Percentiles rank a stretch among this genome's conserved stretches.
Conservation (phyloP, 2,329 filamentous ascomycete genomes). For the Penicillium sp. region DNA sequence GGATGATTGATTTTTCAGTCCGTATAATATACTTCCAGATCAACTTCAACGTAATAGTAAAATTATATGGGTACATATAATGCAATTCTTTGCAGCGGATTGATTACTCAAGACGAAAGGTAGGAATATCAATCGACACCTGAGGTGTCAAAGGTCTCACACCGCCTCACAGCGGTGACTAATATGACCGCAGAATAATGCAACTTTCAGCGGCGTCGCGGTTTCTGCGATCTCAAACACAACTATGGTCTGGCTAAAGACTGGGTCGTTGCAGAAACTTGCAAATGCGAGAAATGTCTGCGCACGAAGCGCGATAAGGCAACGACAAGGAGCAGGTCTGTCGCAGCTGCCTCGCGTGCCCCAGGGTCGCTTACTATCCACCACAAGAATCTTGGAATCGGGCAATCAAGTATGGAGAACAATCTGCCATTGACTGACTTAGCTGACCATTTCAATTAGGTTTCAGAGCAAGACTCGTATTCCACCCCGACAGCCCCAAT, state of each 20-base stretch:
- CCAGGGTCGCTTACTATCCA: slow-evolving; percentile 8
- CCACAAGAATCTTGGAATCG: slow-evolving; percentile 10
- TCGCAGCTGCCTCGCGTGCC: not conserved
- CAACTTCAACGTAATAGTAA: no score
- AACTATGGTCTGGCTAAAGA: slow-evolving; percentile 25
- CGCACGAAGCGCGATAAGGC: slow-evolving; percentile 12
- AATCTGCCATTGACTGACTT: not conserved
- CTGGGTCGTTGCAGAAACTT: slow-evolving; percentile 14
- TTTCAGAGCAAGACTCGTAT: not conserved
- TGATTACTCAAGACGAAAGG: no score
- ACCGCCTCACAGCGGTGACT: slow-evolving; percentile 15
- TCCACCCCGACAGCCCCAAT: not conserved
- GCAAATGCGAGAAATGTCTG: slow-evolving; percentile 9
- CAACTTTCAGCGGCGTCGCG: slow-evolving; percentile 13
- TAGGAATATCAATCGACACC: no score
- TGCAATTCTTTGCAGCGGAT: not conserved
- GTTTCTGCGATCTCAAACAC: slow-evolving; percentile 17
- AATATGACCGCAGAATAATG: slow-evolving; percentile 9
- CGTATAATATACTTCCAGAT: not conserved
- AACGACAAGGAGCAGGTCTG: slow-evolving; percentile 7
- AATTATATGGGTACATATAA: not conserved
- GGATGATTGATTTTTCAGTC: not conserved
- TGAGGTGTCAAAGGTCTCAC: not conserved
- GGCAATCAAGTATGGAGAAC: slow-evolving; percentile 3
- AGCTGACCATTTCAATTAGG: not conserved